Percentiles rank a stretch among this genome's conserved stretches.
These are phyloP conservation scores for Waltergamsia citrina DNA, from an alignment of 2,329 filamentous ascomycete species.

Conservation along the genomic window DNA sequence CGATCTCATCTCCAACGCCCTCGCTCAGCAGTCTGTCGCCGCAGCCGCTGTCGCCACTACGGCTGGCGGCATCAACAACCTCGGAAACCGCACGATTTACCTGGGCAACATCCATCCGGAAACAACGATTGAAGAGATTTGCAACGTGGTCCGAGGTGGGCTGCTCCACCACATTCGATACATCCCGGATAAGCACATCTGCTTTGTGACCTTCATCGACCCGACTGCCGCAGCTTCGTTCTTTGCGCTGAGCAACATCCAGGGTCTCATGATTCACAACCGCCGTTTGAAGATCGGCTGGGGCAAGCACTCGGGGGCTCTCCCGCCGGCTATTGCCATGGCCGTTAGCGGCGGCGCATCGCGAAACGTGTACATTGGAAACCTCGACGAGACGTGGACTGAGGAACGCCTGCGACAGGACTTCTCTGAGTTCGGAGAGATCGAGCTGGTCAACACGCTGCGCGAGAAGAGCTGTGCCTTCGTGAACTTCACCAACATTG, in stretches of 20 bases:
- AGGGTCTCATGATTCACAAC: constrained; percentile 99
- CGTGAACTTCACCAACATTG: constrained; percentile 99
- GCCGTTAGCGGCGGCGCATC: constrained; percentile 95
- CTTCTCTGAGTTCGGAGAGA: constrained; percentile 95
- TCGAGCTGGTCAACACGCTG: constrained; percentile 92
- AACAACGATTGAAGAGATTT: constrained; percentile 98
- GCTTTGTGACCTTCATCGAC: constrained; percentile 99
- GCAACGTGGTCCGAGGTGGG: constrained; percentile 94
- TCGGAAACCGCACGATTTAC: constrained; percentile 96
- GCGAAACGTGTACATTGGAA: constrained; percentile 97
- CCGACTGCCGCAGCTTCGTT: constrained; percentile 96
- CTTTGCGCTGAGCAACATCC: constrained; percentile 93
- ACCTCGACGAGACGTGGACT: constrained; percentile 93
- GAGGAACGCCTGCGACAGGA: constrained; percentile 93
- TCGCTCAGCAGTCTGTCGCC: constrained; percentile 95
- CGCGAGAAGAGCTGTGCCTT: constrained; percentile 99
- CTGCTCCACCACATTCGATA: constrained; percentile 97
- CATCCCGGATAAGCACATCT: constrained; percentile 99
- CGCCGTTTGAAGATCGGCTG: constrained; percentile 95
- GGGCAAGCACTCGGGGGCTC: constrained; percentile 96
- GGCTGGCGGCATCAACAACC: constrained; percentile 91
- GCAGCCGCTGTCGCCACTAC: constrained; percentile 94
- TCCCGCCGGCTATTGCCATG: constrained; percentile 90
- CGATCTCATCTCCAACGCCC: constrained; percentile 89
- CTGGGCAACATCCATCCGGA: constrained; percentile 98